These are phyloP conservation scores for Babesia divergens DNA, from an alignment of 169 alveolate genomes.

Conservation along the genomic window DNA sequence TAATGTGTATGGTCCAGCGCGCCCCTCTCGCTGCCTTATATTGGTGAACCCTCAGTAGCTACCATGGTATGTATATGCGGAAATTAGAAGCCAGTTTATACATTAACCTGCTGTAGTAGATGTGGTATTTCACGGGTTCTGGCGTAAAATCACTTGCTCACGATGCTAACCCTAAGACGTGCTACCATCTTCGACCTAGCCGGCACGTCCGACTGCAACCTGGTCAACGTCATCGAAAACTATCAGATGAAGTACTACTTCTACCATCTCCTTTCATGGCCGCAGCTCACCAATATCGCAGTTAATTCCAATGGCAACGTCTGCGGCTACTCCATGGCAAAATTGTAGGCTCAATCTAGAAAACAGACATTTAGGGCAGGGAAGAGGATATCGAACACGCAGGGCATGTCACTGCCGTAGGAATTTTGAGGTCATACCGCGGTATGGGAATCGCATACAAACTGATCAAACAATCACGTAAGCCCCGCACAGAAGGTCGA, in stretches of 20 bases:
- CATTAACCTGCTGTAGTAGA: background rate
- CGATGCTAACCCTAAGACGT: constrained; percentile 69
- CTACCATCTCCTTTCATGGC: constrained; percentile 94
- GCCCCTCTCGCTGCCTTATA: no score
- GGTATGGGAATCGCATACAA: constrained; percentile 67
- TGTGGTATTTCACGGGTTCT: no score
- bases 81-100: no score
- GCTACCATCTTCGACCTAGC: constrained; percentile 72
- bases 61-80: no score
- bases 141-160: background rate
- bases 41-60: no score
- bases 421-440: constrained; percentile 70
- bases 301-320: constrained; percentile 59
- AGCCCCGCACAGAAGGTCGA: background rate
- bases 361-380: background rate
- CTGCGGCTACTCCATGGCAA: constrained; percentile 76
- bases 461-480: constrained; percentile 70
- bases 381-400: constrained; percentile 75
- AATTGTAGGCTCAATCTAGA: constrained; percentile 30
- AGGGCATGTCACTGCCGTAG: constrained; percentile 79
- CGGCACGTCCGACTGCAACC: constrained; percentile 71
- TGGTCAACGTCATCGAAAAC: constrained; percentile 84
- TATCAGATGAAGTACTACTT: constrained; percentile 91
- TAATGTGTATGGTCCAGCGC: no score
- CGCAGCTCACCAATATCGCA: constrained; percentile 80